Evolutionary conservation across 257 asterid species (phyloP).

Genomic region (Solanum okadae): DNA sequence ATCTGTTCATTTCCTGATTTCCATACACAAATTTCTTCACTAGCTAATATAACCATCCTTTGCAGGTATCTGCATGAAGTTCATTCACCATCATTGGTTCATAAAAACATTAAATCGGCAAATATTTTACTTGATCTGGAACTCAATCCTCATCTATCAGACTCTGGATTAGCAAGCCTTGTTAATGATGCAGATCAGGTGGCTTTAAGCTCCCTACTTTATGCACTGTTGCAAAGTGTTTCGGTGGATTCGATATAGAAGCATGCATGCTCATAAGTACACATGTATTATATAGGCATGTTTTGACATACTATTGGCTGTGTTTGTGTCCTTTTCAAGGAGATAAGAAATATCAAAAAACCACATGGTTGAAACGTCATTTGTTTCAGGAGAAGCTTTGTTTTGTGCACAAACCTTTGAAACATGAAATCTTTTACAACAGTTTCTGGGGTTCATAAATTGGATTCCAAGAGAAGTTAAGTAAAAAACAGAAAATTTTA

Average conservation of each 20-base stretch:
- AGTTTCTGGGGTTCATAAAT: background rate
- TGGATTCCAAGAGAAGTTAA: background rate
- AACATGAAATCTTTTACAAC: background rate
- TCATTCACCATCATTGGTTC: constrained; percentile 85
- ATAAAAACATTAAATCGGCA: constrained; percentile 77
- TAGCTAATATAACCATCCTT: constrained; percentile 5
- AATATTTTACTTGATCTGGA: constrained; percentile 81
- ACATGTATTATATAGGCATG: background rate
- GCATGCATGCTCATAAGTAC: background rate
- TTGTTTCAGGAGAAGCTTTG: background rate
- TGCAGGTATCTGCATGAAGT: constrained; percentile 94
- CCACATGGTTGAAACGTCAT: background rate
- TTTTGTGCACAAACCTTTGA: background rate
- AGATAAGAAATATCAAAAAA: background rate
- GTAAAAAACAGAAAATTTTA: background rate
- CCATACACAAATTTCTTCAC: background rate
- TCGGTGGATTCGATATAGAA: background rate
- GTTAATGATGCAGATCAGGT: constrained; percentile 79
- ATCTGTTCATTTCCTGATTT: background rate
- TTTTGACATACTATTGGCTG: background rate
- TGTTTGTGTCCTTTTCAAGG: background rate
- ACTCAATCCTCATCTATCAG: constrained; percentile 96
- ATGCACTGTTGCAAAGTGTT: background rate
- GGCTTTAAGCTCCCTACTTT: background rate
- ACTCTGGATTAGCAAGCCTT: constrained; percentile 75